Evolutionary conservation across 2,329 filamentous ascomycete genomes (phyloP).

Genomic region (Atkinsonella texensis): DNA sequence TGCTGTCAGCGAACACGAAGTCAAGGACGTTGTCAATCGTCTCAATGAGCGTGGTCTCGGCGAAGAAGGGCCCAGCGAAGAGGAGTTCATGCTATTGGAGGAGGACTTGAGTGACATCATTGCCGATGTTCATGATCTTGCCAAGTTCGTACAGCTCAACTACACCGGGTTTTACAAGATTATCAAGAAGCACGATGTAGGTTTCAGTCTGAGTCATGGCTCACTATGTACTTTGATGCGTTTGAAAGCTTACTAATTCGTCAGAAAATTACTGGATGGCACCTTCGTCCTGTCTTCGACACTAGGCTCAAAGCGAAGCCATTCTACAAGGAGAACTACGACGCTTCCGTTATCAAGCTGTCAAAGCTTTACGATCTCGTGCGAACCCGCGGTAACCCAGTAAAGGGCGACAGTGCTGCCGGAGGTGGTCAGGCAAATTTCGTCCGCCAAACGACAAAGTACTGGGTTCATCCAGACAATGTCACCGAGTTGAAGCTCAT

Average conservation of each 20-base stretch:
- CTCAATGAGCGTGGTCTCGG: conserved; percentile 50
- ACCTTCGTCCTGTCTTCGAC: conserved; percentile 91
- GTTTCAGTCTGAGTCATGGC: conserved; percentile 16
- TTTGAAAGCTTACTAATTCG: neutral
- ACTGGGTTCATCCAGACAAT: conserved; percentile 98
- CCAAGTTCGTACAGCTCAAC: conserved; percentile 96
- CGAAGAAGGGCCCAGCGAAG: conserved; percentile 59
- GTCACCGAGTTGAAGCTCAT: conserved; percentile 97
- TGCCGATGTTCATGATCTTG: conserved; percentile 92
- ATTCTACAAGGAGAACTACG: conserved; percentile 98
- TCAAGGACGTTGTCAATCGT: conserved; percentile 71
- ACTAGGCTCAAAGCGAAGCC: conserved; percentile 88
- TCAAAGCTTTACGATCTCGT: conserved; percentile 94
- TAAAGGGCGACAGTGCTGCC: conserved; percentile 82
- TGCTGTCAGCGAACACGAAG: conserved; percentile 75
- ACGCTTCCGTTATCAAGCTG: conserved; percentile 86
- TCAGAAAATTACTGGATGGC: conserved; percentile 88
- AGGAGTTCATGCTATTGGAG: conserved; percentile 88
- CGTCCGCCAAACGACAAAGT: conserved; percentile 94
- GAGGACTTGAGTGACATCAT: conserved; percentile 96
- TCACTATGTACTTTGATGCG: neutral
- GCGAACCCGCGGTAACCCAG: conserved; percentile 80
- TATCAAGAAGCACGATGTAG: conserved; percentile 96
- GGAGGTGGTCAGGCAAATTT: conserved; percentile 92
- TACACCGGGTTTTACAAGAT: conserved; percentile 99